Conservation (phyloP, 2,329 filamentous ascomycete species). For the Pseudogymnoascus pannorum region DNA sequence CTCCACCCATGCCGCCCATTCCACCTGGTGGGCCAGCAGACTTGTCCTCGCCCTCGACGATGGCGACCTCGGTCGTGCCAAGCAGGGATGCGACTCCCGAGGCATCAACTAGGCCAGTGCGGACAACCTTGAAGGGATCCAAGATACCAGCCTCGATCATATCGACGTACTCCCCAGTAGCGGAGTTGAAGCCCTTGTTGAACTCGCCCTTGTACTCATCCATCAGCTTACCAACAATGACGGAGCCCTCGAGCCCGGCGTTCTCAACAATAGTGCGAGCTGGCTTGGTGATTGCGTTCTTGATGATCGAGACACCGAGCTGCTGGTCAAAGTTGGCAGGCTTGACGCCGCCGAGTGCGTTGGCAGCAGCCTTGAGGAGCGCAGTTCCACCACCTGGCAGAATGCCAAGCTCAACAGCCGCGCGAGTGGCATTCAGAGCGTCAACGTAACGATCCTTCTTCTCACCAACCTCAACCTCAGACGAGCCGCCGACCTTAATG, state of each 20-base stretch:
- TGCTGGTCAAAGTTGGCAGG: conserved; percentile 96
- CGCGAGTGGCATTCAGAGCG: conserved; percentile 93
- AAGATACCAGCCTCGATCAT: conserved; percentile 97
- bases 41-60: conserved; percentile 97
- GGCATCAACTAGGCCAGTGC: conserved; percentile 89
- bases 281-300: conserved; percentile 94
- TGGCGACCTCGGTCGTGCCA: conserved; percentile 95
- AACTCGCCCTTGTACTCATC: conserved; percentile 89
- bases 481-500: conserved; percentile 97
- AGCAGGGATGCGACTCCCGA: conserved; percentile 94
- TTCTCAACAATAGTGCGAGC: conserved; percentile 97
- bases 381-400: conserved; percentile 97
- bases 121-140: conserved; percentile 98
- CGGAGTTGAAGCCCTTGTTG: conserved; percentile 96
- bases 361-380: conserved; percentile 90
- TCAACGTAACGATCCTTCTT: conserved; percentile 99
- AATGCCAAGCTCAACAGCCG: conserved; percentile 98
- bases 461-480: conserved; percentile 97
- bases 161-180: conserved; percentile 97
- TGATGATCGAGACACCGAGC: conserved; percentile 94
- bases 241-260: conserved; percentile 88
- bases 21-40: conserved; percentile 57
- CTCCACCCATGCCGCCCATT: conserved; percentile 58
- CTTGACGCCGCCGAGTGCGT: conserved; percentile 78
- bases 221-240: conserved; percentile 95